These are phyloP conservation scores for Rhododendron molle DNA, from an alignment of 148 eudicot species.

Conservation along the genomic window DNA sequence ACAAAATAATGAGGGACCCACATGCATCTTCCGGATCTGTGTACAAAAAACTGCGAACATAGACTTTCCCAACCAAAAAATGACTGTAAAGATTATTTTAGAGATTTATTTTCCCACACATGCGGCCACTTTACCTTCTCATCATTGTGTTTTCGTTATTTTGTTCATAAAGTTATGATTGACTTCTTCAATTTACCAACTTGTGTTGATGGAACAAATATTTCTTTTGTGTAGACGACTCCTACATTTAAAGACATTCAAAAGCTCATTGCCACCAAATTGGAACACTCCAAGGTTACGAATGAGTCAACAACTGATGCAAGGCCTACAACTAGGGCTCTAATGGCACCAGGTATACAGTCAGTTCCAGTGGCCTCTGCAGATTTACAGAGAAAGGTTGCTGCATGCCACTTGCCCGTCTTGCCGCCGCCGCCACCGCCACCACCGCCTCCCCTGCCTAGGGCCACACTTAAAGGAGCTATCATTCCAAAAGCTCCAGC, in stretches of 20 bases:
- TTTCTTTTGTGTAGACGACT: background rate
- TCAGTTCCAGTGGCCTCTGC: background rate
- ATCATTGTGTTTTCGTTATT: background rate
- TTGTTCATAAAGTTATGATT: background rate
- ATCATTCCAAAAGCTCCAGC: background rate
- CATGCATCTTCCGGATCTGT: background rate
- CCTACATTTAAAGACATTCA: constrained; percentile 21
- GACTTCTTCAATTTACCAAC: background rate
- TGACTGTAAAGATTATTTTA: background rate
- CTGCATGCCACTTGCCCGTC: constrained; percentile 6
- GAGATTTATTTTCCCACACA: background rate
- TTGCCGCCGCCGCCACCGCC: constrained; percentile 16
- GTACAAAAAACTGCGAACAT: background rate
- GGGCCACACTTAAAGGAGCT: constrained; percentile 8
- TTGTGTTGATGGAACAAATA: background rate
- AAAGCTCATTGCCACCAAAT: constrained; percentile 20
- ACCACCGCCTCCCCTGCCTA: constrained; percentile 12
- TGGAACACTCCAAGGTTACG: constrained; percentile 4
- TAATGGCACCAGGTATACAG: background rate
- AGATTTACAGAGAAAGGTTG: constrained; percentile 6
- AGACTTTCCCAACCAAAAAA: background rate
- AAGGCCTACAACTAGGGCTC: background rate
- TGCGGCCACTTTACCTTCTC: background rate
- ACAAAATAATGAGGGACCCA: background rate
- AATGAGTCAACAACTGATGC: constrained; percentile 6